Evolutionary conservation across 306 rosid species (phyloP).

Genomic region (Vicia sativa): DNA sequence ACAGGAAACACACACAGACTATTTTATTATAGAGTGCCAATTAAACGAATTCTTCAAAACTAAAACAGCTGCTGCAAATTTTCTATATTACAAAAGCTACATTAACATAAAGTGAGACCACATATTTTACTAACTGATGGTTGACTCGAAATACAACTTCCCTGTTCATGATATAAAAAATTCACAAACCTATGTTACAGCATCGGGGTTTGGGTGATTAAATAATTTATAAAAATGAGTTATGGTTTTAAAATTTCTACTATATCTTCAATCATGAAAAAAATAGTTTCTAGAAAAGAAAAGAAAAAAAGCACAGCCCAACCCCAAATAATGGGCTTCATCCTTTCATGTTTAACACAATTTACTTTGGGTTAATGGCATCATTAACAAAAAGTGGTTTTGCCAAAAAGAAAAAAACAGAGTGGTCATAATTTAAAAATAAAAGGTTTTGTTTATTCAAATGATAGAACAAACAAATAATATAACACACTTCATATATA

Average conservation of each 20-base stretch:
- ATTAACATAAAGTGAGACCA: not conserved
- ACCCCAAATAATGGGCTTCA: not conserved
- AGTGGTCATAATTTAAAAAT: constrained; percentile 9
- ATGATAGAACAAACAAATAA: constrained; percentile 7
- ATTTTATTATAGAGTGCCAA: constrained; percentile 7
- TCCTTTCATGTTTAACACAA: constrained; percentile 5
- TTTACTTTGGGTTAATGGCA: not conserved
- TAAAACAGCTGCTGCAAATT: no score
- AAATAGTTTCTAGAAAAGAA: not conserved
- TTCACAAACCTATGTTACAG: not conserved
- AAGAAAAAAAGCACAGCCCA: not conserved
- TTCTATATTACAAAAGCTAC: not conserved
- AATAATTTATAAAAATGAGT: not conserved
- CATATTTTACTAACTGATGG: constrained; percentile 1
- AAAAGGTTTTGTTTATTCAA: constrained; percentile 26
- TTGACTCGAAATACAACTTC: constrained; percentile 20
- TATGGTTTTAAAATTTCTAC: not conserved
- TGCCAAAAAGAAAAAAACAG: not conserved
- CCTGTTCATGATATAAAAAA: not conserved
- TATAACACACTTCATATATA: not conserved
- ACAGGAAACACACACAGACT: not conserved
- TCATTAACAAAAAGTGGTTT: not conserved
- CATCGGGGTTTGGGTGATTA: not conserved
- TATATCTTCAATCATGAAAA: constrained; percentile 10
- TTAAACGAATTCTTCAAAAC: not conserved